Evolutionary conservation across 495 filamentous ascomycete species (phyloP).

Genomic region (Lentithecium fluviatile): DNA sequence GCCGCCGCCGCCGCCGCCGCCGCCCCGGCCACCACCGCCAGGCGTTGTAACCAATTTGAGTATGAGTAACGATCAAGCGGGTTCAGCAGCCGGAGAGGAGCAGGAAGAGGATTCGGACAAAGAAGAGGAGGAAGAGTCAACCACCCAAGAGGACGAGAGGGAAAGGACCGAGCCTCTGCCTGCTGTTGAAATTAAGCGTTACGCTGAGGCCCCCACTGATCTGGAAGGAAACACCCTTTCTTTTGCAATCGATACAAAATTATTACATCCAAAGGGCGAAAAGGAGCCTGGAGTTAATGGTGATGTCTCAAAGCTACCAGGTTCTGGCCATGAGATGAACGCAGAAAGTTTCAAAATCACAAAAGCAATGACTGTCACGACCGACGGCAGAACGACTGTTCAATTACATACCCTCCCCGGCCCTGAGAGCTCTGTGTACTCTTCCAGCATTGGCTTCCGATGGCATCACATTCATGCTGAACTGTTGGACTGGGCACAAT

Average conservation of each 20-base stretch:
- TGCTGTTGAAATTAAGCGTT: not conserved
- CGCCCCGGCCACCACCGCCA: too few species aligned
- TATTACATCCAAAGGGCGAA: not conserved
- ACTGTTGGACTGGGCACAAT: slow-evolving; percentile 23
- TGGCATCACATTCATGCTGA: slow-evolving; percentile 21
- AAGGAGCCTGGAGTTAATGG: not conserved
- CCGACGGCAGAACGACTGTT: slow-evolving; percentile 12
- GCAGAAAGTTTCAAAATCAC: slow-evolving; percentile 16
- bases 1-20: too few species aligned
- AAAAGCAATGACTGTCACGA: slow-evolving; percentile 10
- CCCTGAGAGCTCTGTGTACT: slow-evolving; percentile 1
- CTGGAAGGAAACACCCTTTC: slow-evolving; percentile 17
- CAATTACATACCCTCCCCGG: slow-evolving; percentile 18
- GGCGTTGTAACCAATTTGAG: too few species aligned
- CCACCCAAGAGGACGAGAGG: not conserved
- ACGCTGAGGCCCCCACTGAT: not conserved
- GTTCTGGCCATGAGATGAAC: slow-evolving; percentile 6
- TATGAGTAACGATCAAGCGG: too few species aligned
- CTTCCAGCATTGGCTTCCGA: not conserved
- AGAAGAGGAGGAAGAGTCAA: too few species aligned
- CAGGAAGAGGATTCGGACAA: too few species aligned
- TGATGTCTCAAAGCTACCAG: not conserved
- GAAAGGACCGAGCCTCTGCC: not conserved
- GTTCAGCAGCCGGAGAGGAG: too few species aligned
- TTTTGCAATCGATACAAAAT: slow-evolving; percentile 4